These are phyloP conservation scores for Tolypocladium album DNA, from an alignment of 2,329 filamentous ascomycete genomes.

Conservation along the genomic window DNA sequence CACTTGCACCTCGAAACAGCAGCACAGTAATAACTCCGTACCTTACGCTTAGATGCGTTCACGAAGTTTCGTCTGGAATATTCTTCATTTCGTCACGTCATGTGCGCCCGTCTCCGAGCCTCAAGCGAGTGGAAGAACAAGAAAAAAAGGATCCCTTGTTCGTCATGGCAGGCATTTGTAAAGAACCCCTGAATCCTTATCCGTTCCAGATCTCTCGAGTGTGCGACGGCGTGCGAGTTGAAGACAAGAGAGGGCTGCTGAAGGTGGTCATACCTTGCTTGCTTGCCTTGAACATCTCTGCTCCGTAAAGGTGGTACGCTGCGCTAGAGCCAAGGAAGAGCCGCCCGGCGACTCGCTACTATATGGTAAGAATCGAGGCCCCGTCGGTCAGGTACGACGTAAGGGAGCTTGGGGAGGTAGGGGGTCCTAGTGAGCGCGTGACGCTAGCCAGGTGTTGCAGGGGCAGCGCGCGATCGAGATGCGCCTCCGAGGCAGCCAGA, in stretches of 20 bases:
- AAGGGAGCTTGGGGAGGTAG: no score
- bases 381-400: no score
- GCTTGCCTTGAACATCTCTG: no score
- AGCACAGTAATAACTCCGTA: no score
- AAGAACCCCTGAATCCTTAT: background rate
- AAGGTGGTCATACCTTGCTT: no score
- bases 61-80: no score
- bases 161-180: background rate
- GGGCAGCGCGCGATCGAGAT: background rate
- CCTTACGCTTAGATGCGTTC: no score
- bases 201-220: no score
- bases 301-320: no score
- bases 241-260: no score
- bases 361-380: background rate
- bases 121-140: background rate
- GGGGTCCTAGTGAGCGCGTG: background rate
- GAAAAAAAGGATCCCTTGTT: background rate
- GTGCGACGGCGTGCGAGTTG: no score
- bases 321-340: background rate
- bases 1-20: background rate
- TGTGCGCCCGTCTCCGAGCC: background rate
- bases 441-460: background rate
- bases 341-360: background rate
- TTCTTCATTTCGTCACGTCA: background rate
- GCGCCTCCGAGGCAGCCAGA: background rate